Base-by-base conservation (phyloP, 1,139 yeast species). In the Nakaseomyces glabratus region DNA sequence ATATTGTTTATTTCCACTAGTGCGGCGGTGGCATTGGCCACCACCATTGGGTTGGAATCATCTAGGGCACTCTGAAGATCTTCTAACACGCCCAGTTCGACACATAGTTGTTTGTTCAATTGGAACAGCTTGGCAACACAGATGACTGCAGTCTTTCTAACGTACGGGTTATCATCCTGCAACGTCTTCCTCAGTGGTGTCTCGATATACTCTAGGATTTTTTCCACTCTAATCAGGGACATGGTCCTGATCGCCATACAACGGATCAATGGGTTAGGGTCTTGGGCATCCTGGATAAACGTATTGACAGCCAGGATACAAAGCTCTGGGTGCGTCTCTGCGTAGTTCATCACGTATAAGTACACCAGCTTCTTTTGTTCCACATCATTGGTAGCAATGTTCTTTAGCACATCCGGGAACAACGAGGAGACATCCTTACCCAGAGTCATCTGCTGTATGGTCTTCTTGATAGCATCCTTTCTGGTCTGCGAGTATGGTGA, bases 331-430 rank as follows among this genome's bases (percentile, higher is more conserved):
- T 93, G 90, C 1, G 93, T 72, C 58, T 88, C 88, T 37, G 98
- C 97, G 58, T 93, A 93, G 63, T 93, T 93, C 95, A 90, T 90
- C 52, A 93, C 68, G 56, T 93, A 93, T 28, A 93, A 65, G 51
- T 93, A 93, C 10, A 93, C 98, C 61, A 93, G 69, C 58, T 93
- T 93, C 71, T 93, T 93, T 62, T 90, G 97, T 49, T 93, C 96
- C 45, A 93, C 67, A 59, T 93, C 99, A 52, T 84, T 93, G 3
- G 98, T 93, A 41, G 98, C 97, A 48, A 93, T 82, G 60, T 93
- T 93, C 63, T 93, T 93, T 58, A 93, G 66, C 21, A 93, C 94
- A 57, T 93, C 97, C 1, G 99, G 98, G 49, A 93, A 93, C 41
- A 93, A 68, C 1, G 93, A 76, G 9, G 95, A 82, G 19, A 93